A percentile compares a stretch with the other conserved stretches of the same genome.
phyloP scores from a whole-genome alignment of 306 rosid genomes.

The cucumber (Cucumis sativus) region DNA sequence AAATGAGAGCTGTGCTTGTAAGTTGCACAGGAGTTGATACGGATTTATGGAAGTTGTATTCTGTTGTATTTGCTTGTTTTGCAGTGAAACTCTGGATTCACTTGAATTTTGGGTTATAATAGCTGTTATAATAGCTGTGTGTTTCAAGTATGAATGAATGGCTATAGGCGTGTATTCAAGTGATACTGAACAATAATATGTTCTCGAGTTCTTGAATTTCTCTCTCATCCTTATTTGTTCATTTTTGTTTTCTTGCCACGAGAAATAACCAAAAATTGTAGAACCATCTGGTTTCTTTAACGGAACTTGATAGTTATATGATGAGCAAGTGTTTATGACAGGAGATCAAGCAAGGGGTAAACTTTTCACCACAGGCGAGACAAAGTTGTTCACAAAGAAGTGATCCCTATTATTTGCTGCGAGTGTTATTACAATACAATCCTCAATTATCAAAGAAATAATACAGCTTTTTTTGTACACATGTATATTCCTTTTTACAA shows the following conservation, averaged over 20 bases:
- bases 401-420: neutral
- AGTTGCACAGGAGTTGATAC: conserved; percentile 21
- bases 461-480: conserved; percentile 1
- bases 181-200: neutral
- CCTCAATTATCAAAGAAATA: neutral
- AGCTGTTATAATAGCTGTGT: neutral
- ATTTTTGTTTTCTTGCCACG: neutral
- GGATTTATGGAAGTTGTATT: neutral
- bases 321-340: neutral
- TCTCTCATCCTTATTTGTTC: neutral
- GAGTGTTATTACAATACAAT: neutral
- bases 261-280: neutral
- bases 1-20: conserved; percentile 32
- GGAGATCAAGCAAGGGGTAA: neutral
- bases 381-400: neutral
- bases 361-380: neutral
- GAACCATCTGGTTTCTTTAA: neutral
- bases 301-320: neutral
- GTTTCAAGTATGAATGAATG: neutral
- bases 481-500: neutral
- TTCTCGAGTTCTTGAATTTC: neutral
- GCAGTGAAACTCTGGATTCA: neutral
- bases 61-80: neutral
- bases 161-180: neutral
- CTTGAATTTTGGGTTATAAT: neutral